Percentiles rank a stretch among this genome's conserved stretches.
Evolutionary conservation across 73 alveolate genomes (phyloP).

Genomic region (Paramecium biaurelia): DNA sequence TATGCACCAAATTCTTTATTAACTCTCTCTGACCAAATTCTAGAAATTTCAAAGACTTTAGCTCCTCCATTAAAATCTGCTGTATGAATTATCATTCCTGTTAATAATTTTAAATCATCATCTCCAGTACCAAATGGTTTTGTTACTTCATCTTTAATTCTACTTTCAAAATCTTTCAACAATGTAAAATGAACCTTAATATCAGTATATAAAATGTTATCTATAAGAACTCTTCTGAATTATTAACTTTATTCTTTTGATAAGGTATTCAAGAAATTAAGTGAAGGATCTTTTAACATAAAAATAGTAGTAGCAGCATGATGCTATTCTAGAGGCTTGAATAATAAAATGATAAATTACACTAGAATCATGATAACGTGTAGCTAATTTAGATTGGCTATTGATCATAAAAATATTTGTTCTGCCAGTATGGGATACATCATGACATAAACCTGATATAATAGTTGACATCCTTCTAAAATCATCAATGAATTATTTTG

Average conservation of each 20-base stretch:
- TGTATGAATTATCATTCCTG: constrained; percentile 66
- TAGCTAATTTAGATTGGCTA: constrained; percentile 48
- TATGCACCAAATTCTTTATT: constrained; percentile 59
- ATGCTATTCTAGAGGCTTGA: constrained; percentile 57
- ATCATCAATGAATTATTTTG: constrained; percentile 31
- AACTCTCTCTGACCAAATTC: constrained; percentile 65
- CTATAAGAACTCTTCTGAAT: constrained; percentile 53
- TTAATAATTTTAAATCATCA: constrained; percentile 44
- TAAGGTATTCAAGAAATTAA: constrained; percentile 12
- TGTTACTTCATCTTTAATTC: constrained; percentile 30
- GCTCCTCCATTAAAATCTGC: constrained; percentile 69
- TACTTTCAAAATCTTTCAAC: constrained; percentile 52
- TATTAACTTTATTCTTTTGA: neutral
- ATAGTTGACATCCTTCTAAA: constrained; percentile 31
- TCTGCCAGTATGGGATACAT: constrained; percentile 60
- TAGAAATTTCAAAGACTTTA: constrained; percentile 51
- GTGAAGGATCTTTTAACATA: constrained; percentile 51
- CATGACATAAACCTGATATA: constrained; percentile 65
- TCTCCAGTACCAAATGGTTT: constrained; percentile 31
- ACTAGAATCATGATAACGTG: constrained; percentile 60
- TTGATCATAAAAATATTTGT: constrained; percentile 53
- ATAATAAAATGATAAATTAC: neutral
- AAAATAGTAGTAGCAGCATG: constrained; percentile 61
- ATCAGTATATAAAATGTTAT: constrained; percentile 58
- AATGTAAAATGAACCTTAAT: constrained; percentile 49